These are phyloP conservation scores for Meripilus lineatus DNA, from an alignment of 1,284 basidiomycete genomes.

Conservation along the genomic window DNA sequence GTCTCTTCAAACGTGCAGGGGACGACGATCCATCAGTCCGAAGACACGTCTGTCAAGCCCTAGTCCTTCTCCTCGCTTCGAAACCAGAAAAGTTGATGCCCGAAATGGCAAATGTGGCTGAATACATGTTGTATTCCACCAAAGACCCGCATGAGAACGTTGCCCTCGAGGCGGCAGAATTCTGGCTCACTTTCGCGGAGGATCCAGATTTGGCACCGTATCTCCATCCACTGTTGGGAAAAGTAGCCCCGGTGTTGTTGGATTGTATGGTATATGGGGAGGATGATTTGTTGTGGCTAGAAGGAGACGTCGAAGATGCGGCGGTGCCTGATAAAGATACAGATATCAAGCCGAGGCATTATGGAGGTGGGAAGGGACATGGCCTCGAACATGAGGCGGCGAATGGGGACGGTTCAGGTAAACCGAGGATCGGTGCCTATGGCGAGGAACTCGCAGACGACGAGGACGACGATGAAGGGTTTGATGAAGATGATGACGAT, in stretches of 20 bases:
- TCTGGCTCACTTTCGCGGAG: slow-evolving; percentile 99
- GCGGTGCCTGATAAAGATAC: slow-evolving; percentile 88
- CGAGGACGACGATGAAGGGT: slow-evolving; percentile 86
- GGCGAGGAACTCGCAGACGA: slow-evolving; percentile 65
- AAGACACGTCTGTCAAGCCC: slow-evolving; percentile 93
- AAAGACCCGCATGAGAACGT: slow-evolving; percentile 96
- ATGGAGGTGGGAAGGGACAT: slow-evolving; percentile 79
- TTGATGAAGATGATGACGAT: slow-evolving; percentile 85
- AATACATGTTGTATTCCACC: slow-evolving; percentile 98
- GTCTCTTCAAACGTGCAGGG: slow-evolving; percentile 91
- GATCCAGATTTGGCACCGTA: slow-evolving; percentile 83
- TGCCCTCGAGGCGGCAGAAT: slow-evolving; percentile 97
- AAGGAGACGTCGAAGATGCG: slow-evolving; percentile 89
- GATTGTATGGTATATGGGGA: slow-evolving; percentile 98
- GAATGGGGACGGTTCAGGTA: slow-evolving; percentile 39
- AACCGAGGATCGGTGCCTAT: slow-evolving; percentile 56
- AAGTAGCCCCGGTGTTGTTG: slow-evolving; percentile 90
- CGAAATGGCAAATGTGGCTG: slow-evolving; percentile 92
- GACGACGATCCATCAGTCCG: slow-evolving; percentile 93
- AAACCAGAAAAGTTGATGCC: slow-evolving; percentile 96
- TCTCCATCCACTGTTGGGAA: slow-evolving; percentile 80
- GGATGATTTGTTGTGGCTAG: slow-evolving; percentile 93
- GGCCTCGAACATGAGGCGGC: slow-evolving; percentile 76
- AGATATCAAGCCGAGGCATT: slow-evolving; percentile 96
- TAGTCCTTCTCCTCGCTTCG: slow-evolving; percentile 89